Conservation (phyloP, 2,329 filamentous ascomycete genomes). For the Pseudogymnoascus sp. region DNA sequence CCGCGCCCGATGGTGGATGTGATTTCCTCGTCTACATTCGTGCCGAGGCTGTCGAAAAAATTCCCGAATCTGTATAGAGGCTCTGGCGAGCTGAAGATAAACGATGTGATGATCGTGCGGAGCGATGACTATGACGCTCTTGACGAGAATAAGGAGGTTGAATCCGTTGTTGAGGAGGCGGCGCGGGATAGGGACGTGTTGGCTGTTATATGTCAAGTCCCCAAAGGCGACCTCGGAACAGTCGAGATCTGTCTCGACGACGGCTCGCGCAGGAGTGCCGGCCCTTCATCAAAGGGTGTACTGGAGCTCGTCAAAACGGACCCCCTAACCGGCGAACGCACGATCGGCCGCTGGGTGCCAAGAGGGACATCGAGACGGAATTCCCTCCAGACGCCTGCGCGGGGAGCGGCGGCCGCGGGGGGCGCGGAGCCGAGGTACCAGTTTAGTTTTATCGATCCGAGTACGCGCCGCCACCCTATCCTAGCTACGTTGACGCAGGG, state of each 20-base stretch:
- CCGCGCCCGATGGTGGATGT: conserved; percentile 66
- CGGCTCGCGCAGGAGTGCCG: conserved; percentile 53
- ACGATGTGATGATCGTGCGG: conserved; percentile 65
- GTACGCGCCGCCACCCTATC: conserved; percentile 64
- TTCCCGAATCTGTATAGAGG: conserved; percentile 59
- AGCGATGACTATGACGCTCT: conserved; percentile 63
- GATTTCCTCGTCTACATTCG: conserved; percentile 60
- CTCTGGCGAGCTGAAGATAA: conserved; percentile 56
- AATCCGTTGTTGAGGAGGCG: conserved; percentile 38
- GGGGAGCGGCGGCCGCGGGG: conserved; percentile 17
- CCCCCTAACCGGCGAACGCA: conserved; percentile 50
- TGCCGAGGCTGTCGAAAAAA: conserved; percentile 51
- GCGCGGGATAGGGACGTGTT: conserved; percentile 50
- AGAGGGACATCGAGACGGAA: conserved; percentile 34
- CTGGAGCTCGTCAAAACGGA: conserved; percentile 55
- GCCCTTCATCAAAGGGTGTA: conserved; percentile 46
- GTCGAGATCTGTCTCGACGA: conserved; percentile 61
- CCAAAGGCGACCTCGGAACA: conserved; percentile 40
- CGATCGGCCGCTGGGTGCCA: conserved; percentile 65
- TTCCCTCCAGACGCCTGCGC: background rate
- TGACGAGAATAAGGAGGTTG: conserved; percentile 47
- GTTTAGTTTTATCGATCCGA: conserved; percentile 69
- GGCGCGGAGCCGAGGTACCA: conserved; percentile 54
- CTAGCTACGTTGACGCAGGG: conserved; percentile 60
- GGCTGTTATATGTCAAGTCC: conserved; percentile 60